phyloP scores from a whole-genome alignment of 257 asterid species.

The Verbena officinalis region DNA sequence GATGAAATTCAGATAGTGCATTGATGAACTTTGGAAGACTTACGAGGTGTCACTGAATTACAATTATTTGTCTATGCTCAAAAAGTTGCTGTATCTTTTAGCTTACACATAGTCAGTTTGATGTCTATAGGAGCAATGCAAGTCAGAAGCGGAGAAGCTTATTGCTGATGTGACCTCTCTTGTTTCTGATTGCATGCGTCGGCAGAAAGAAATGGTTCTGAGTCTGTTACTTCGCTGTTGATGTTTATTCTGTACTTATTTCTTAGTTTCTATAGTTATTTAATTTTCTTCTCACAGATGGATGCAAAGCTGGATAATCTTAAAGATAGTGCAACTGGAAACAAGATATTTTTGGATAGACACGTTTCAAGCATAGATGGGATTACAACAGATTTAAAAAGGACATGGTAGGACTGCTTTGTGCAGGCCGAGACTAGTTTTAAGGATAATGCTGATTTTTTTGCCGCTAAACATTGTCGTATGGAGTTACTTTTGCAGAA shows the following conservation, averaged over 20 bases:
- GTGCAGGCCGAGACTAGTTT: slow-evolving; percentile 49
- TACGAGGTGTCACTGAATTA: slow-evolving; percentile 54
- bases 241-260: neutral
- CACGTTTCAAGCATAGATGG: slow-evolving; percentile 66
- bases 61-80: neutral
- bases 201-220: slow-evolving; percentile 75
- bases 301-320: slow-evolving; percentile 62
- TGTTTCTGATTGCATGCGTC: slow-evolving; percentile 68
- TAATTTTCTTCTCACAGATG: slow-evolving; percentile 48
- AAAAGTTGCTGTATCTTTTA: slow-evolving; percentile 7
- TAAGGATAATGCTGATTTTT: slow-evolving; percentile 70
- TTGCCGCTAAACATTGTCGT: slow-evolving; percentile 87
- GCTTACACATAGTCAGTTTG: slow-evolving; percentile 27
- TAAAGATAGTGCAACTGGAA: slow-evolving; percentile 58
- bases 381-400: slow-evolving; percentile 71
- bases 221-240: slow-evolving; percentile 2
- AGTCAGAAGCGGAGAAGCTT: slow-evolving; percentile 69
- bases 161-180: slow-evolving; percentile 74
- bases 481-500: slow-evolving; percentile 70
- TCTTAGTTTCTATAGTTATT: slow-evolving; percentile 9
- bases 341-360: slow-evolving; percentile 62
- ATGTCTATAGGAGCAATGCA: slow-evolving; percentile 65
- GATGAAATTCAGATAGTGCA: slow-evolving; percentile 55
- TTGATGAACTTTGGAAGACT: slow-evolving; percentile 67
- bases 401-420: slow-evolving; percentile 85